These are phyloP conservation scores for Tolypocladium nubicola DNA, from an alignment of 2,329 filamentous ascomycete species.

Conservation along the genomic window DNA sequence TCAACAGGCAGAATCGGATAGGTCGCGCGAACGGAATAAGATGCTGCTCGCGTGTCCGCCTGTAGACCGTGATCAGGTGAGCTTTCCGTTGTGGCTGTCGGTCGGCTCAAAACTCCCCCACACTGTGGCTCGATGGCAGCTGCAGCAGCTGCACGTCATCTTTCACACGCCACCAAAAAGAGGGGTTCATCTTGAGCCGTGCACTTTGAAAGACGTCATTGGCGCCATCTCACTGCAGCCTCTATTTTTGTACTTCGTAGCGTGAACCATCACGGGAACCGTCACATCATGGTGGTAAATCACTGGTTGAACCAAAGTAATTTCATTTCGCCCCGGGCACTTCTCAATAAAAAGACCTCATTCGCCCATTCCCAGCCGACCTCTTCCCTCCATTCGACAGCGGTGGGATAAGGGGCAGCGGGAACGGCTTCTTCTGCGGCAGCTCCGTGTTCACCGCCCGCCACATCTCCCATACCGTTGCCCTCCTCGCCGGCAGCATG, in stretches of 20 bases:
- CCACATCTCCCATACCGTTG: constrained; percentile 82
- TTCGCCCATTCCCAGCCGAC: constrained; percentile 16
- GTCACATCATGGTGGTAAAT: neutral
- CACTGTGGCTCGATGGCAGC: neutral
- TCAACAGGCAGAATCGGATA: too few relatives aligned
- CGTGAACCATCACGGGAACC: neutral
- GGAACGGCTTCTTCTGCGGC: constrained; percentile 32
- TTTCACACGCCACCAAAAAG: neutral
- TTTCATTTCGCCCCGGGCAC: neutral
- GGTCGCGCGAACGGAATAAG: neutral
- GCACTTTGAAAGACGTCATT: neutral
- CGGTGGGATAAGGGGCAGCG: constrained; percentile 20
- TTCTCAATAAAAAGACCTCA: constrained; percentile 9
- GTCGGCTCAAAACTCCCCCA: neutral
- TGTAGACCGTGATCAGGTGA: neutral
- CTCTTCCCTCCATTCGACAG: constrained; percentile 20
- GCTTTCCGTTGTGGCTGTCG: neutral
- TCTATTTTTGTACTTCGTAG: too few relatives aligned
- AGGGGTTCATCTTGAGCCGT: neutral
- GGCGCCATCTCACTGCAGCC: neutral
- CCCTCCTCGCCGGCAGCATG: constrained; percentile 79
- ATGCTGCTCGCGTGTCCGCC: neutral
- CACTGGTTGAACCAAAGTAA: too few relatives aligned
- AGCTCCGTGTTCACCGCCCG: constrained; percentile 47
- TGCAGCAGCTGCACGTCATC: neutral